Base-by-base conservation (phyloP, 305 asterid species). In the Solanum hybrid region DNA sequence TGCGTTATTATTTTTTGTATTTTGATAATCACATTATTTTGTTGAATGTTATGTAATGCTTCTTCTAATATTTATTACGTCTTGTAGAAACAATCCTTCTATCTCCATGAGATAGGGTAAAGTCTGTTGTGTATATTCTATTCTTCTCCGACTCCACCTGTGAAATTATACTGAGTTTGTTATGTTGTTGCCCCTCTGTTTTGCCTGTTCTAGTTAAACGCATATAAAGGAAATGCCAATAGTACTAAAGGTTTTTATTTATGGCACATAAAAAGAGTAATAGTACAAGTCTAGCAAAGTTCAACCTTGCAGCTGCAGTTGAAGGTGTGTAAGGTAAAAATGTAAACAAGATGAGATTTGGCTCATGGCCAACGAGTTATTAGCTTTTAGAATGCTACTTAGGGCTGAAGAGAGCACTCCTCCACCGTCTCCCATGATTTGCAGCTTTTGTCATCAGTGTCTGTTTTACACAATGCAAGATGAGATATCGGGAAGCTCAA, bases 401-500 rank as follows among this genome's bases (percentile, higher is more conserved):
- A 42, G 42, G 75, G 31, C 40, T 84, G 75, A 51, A 84, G 87
- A 84, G 75, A 27, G 90, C 64, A 92, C 90, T 95, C 99, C 37
- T 94, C 94, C 38, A 96, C 94, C 92, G 94, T 96, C 93, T 93
- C 98, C 99, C 99, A 97, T 29, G 98, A 97, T 91, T 95, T 89
- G 91, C 94, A 93, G 93, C 94, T 96, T 87, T 89, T 95, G 91
- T 97, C 99, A 85, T 92, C 95, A 0, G 98, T 94, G 86, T 96
- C 96, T 22, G 98, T 94, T 91, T 94, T 94, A 90, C 91, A 97
- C 92, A 97, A 90, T 4, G 96, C 98, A 86, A 97, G 90, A 76
- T 93, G 95, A 88, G 95, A 89, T 88, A 97, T 91, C 90, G 91
- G 92, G 92, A 96, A 93, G 42, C 37, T 91, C 89, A 96, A 90